Percentiles rank a stretch among this genome's conserved stretches.
Conservation (phyloP, 208 protist genomes). For the Acanthamoeba sp. region DNA sequence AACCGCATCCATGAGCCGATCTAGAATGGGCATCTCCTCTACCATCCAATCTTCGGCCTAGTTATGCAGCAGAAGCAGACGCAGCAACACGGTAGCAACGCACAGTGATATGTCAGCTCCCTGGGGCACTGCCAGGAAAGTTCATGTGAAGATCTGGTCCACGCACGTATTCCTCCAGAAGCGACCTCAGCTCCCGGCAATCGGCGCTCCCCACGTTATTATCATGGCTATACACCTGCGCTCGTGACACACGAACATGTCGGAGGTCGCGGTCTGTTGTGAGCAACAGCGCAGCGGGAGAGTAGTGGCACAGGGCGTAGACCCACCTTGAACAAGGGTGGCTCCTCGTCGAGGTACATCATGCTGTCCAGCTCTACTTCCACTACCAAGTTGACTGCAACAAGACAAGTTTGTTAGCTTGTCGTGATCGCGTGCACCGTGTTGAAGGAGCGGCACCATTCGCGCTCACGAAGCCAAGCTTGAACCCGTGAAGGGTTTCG, state of each 20-base stretch:
- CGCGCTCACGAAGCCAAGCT: background rate
- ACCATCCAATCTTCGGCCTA: conserved; percentile 27
- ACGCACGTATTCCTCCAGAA: conserved; percentile 15
- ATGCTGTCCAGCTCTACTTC: background rate
- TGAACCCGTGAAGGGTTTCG: background rate
- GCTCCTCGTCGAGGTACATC: background rate
- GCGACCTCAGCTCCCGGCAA: conserved; percentile 13
- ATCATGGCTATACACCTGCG: background rate
- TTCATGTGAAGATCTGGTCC: background rate
- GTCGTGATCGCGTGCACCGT: background rate
- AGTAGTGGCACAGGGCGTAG: too few species aligned
- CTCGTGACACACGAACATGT: background rate
- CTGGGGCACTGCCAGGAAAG: too few species aligned
- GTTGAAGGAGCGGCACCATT: background rate
- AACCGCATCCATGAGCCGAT: background rate
- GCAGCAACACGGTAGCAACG: background rate
- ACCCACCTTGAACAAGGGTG: background rate
- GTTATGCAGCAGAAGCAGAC: background rate
- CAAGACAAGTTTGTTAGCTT: too few species aligned
- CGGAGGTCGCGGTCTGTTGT: too few species aligned
- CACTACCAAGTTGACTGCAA: background rate
- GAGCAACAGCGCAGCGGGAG: too few species aligned
- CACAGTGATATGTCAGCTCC: background rate
- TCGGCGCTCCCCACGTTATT: background rate
- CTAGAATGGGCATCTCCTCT: background rate